A percentile compares a stretch with the other conserved stretches of the same genome.
Evolutionary conservation across 2,329 filamentous ascomycete genomes (phyloP).

Genomic region (Ciborinia camelliae): DNA sequence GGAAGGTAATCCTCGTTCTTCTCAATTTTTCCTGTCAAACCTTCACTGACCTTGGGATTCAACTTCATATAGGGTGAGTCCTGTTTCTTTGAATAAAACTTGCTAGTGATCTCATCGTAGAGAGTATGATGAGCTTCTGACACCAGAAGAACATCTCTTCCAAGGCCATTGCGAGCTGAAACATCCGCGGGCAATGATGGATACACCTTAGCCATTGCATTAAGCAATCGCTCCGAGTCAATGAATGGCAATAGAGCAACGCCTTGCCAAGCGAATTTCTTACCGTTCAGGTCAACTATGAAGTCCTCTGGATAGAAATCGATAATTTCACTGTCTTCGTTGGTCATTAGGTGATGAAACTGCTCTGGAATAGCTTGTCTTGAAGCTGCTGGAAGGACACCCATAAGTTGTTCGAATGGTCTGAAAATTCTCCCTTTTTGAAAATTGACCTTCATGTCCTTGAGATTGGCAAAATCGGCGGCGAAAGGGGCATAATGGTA

Average conservation of each 20-base stretch:
- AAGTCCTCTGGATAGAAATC: conserved; percentile 98
- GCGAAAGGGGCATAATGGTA: conserved; percentile 98
- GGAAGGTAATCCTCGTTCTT: conserved; percentile 84
- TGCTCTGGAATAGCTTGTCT: conserved; percentile 84
- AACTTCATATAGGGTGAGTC: conserved; percentile 64
- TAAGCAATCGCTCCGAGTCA: conserved; percentile 80
- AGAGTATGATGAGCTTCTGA: conserved; percentile 75
- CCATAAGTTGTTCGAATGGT: conserved; percentile 98
- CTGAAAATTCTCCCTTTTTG: conserved; percentile 80
- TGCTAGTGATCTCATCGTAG: conserved; percentile 77
- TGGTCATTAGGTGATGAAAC: conserved; percentile 88
- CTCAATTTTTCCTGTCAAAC: conserved; percentile 74
- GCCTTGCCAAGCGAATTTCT: conserved; percentile 98
- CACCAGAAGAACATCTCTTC: conserved; percentile 77
- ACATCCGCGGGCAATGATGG: conserved; percentile 76
- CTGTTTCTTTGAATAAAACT: conserved; percentile 91
- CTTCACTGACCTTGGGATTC: conserved; percentile 70
- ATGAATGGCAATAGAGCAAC: conserved; percentile 94
- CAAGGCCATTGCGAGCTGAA: conserved; percentile 70
- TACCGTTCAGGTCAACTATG: conserved; percentile 88
- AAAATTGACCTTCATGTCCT: conserved; percentile 75
- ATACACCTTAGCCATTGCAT: conserved; percentile 80
- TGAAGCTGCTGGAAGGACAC: conserved; percentile 88
- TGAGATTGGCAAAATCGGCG: conserved; percentile 84
- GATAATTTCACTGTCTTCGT: conserved; percentile 84